Conservation (phyloP, 495 filamentous ascomycete species). For the Lasiosphaeria ovina region DNA sequence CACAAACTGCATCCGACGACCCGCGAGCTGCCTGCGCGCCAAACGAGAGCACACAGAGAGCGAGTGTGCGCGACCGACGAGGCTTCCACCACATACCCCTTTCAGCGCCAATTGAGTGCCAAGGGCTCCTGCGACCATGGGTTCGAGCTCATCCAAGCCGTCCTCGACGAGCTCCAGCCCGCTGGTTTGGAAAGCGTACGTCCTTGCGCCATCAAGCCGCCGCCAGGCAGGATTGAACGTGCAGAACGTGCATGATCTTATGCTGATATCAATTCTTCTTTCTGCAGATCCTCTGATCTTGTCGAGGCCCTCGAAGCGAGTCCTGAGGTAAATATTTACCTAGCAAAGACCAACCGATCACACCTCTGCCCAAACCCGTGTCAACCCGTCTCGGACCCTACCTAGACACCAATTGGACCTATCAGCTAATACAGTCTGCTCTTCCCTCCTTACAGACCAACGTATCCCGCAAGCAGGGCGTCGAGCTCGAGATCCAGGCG, state of each 20-base stretch:
- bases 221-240: neutral
- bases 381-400: neutral
- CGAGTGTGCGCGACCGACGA: too few species aligned
- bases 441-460: slow-evolving; percentile 62
- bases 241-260: neutral
- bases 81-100: slow-evolving; percentile 1
- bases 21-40: neutral
- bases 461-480: slow-evolving; percentile 72
- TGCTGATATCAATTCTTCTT: slow-evolving; percentile 9
- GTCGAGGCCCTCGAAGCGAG: slow-evolving; percentile 77
- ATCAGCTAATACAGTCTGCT: neutral
- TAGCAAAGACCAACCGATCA: neutral
- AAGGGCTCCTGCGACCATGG: slow-evolving; percentile 32
- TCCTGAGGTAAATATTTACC: slow-evolving; percentile 65
- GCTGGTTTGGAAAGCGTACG: slow-evolving; percentile 51
- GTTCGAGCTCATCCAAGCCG: slow-evolving; percentile 50
- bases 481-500: slow-evolving; percentile 84
- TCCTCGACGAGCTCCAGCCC: slow-evolving; percentile 28
- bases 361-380: neutral
- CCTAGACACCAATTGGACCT: neutral
- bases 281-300: slow-evolving; percentile 69
- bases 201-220: slow-evolving; percentile 2
- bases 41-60: neutral
- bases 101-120: neutral
- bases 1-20: neutral